Evolutionary conservation across 306 rosid species (phyloP), one percentile per base, ranked within the genome.

Genomic region (Cicer cuneatum): DNA sequence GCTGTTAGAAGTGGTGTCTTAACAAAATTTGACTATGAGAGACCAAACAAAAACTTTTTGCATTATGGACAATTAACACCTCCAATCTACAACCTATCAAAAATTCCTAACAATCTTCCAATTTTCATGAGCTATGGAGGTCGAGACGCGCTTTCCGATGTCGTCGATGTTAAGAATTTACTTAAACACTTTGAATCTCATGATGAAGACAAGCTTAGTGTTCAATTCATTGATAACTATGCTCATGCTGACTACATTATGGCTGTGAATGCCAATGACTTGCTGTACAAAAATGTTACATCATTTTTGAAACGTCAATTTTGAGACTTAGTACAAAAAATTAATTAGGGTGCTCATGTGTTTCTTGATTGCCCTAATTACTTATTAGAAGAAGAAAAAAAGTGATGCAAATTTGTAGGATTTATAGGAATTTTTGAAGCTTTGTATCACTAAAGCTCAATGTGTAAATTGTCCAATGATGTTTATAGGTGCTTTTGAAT

Each of bases 71-170:
- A 64, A 5, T 8, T 56, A 3, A 5, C 3, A 1, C 94, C 98
- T 43, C 98, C 96, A 0, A 0, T 24, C n/a, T 92, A 92, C 40
- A 79, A 90, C 84, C 81, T 92, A 41, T 73, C 96, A 8, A 87
- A 85, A 66, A 88, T 92, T 42, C 94, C 98, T 19, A 73, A 13
- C 0, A 13, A 90, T 59, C 66, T 92, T 24, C 89, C 98, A 29
- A 58, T 92, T 7, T 90, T 90, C 73, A 51, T 92, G 29, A 90
- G 92, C 86, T 87, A 88, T 12, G 98, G 98, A 0, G 94, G 90
- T 48, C 13, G 11, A 10, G 98, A 92, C n/a, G 94, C 94, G 0
- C 87, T 90, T 13, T 78, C 98, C 0, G 92, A 90, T 63, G 58
- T 40, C 11, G 29, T 14, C 1, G 96, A 92, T 46, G 94, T 92